Evolutionary conservation across 768 basidiomycete species (phyloP), one percentile per base, ranked within the genome.

Genomic region (Leccinum pellstonianum): DNA sequence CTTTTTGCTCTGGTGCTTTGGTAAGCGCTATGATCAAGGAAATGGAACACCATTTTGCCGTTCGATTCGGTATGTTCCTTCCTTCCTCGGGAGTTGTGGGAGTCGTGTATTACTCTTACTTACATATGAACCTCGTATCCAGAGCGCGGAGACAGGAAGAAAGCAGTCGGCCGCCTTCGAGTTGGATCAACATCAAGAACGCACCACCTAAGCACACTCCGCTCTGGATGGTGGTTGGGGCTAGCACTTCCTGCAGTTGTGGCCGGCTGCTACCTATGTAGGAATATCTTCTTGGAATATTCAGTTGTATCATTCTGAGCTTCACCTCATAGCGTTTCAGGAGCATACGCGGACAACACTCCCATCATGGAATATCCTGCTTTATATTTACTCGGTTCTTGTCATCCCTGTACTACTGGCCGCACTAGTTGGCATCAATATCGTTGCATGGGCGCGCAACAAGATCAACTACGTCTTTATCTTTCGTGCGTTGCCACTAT

Each of bases 401-500:
- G 73, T 86, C 48, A 71, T 97, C 4, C 94, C 95, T 0, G 78
- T 87, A 6, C 62, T 96, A 3, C 90, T 97, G 67, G 78, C 85
- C 2, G 61, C 93, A 33, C 76, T 97, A 1, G 83, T 98, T 56
- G 90, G 92, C 25, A 58, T 90, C n/a, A 98, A 99, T 70, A 63
- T 98, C 5, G 64, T 87, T 21, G 88, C 87, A 0, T 99, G 91
- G 89, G 79, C 84, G 0, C 73, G 75, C 5, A 77, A 86, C 5
- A 81, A 90, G 50, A 93, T 99, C 65, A 98, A 98, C 70, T 96
- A 95, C 66, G 82, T 87, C n/a, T 96, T 98, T 71, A 91, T 95
- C 37, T 91, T 95, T 67, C 90, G 90, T 90, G 59, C 41, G 81
- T 66, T 21, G 10, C 37, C 49, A 6, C 35, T 19, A 29, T 21